Conservation (phyloP, 2,329 filamentous ascomycete species). For the Fusarium stilboides region DNA sequence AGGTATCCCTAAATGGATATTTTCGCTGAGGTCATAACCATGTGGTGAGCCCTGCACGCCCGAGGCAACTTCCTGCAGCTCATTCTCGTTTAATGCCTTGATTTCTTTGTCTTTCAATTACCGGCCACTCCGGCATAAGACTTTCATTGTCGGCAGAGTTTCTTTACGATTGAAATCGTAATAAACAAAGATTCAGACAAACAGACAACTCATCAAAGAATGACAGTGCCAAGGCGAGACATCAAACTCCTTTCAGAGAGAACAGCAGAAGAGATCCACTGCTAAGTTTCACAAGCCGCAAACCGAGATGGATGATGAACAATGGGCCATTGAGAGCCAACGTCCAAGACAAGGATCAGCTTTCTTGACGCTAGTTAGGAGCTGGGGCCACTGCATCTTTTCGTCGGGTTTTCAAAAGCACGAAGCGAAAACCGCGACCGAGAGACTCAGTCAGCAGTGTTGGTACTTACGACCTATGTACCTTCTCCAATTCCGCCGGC, state of each 20-base stretch:
- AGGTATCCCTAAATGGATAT: conserved; percentile 20
- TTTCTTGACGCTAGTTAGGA: conserved; percentile 27
- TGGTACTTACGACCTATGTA: conserved; percentile 37
- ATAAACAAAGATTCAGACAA: not conserved
- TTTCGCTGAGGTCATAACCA: conserved; percentile 22
- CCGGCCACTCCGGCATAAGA: not conserved
- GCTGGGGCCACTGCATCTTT: conserved; percentile 44
- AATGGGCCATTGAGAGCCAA: conserved; percentile 24
- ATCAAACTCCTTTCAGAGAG: conserved; percentile 1
- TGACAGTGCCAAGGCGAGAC: conserved; percentile 2
- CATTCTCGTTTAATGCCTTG: conserved; percentile 4
- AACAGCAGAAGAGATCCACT: conserved; percentile 30
- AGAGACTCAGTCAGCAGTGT: not conserved
- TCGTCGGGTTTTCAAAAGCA: conserved; percentile 16
- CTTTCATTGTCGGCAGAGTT: not conserved
- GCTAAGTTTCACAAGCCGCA: conserved; percentile 43
- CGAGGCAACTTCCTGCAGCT: conserved; percentile 14
- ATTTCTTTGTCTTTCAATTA: conserved; percentile 7
- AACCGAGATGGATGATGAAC: conserved; percentile 35
- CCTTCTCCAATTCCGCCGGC: conserved; percentile 17
- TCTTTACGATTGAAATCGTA: not conserved
- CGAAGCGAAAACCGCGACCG: conserved; percentile 17
- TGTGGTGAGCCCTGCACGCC: not conserved
- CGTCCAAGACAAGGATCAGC: conserved; percentile 29
- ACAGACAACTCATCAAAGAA: conserved; percentile 14